Conservation (phyloP, 2,329 filamentous ascomycete genomes). For the Sporothrix euskadiensis region DNA sequence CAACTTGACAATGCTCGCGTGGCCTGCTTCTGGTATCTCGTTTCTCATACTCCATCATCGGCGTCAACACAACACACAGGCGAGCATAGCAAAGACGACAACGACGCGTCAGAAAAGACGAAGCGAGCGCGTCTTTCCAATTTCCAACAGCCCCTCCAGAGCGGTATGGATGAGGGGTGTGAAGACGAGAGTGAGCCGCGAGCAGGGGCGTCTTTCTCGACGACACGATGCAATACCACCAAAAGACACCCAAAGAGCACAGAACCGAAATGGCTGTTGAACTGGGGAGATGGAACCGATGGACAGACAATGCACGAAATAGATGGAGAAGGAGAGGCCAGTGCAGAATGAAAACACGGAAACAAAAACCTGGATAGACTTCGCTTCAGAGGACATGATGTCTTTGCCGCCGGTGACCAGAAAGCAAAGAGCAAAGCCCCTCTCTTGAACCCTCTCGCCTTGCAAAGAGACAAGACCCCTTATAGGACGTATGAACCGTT, state of each 20-base stretch:
- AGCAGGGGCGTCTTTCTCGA: not conserved
- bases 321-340: conserved; percentile 5
- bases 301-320: not conserved
- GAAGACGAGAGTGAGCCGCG: not conserved
- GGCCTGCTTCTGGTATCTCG: too few species aligned
- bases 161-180: not conserved
- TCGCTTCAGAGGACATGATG: not conserved
- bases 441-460: not conserved
- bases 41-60: not conserved
- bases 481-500: not conserved
- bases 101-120: conserved; percentile 5
- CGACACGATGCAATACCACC: conserved; percentile 7
- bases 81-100: not conserved
- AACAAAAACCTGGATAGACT: not conserved
- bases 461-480: not conserved
- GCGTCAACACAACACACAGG: not conserved
- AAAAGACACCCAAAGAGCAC: not conserved
- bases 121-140: not conserved
- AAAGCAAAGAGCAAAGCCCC: not conserved
- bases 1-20: not conserved
- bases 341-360: not conserved
- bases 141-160: not conserved
- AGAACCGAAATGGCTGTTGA: not conserved
- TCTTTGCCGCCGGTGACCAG: not conserved
- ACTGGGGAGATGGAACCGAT: not conserved